Evolutionary conservation across 352 stramenopile genomes (phyloP), one percentile per base, ranked within the genome.

Genomic region (Phytopythium cucurbitacearum): DNA sequence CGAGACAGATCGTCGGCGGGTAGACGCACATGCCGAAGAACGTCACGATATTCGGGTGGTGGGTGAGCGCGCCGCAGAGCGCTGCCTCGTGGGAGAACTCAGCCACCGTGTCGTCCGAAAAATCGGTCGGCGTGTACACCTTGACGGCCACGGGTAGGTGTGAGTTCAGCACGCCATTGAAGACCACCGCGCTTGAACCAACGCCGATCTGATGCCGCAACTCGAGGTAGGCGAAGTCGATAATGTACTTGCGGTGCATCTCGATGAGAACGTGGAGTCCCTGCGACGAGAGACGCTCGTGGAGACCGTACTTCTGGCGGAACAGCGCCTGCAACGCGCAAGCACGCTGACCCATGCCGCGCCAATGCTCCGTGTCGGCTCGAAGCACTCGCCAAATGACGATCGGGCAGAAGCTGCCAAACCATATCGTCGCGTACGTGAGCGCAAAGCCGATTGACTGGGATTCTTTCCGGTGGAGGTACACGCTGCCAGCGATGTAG

Each of bases 191-290:
- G 16, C 59, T 78, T 9, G 56, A 52, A 0, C 79, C 79, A 9
- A 51, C 53, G 5, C 74, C 76, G 21, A 94, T 87, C 46, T 74
- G 62, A 5, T 61, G 59, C 42, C 77, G 53, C n/a, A 91, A 47
- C 34, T 88, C 56, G 5, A 94, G 56, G 50, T 85, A 63, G 1
- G 73, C 73, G 54, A 91, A 94, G 55, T 94, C 80, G 21, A 94
- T 84, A 37, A 89, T 82, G 46, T 79, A 71, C 48, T 85, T 81
- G 33, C 73, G 74, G 43, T 89, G 67, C 71, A 86, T 85, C 51
- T 90, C 71, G 46, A 85, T 80, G 5, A 91, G 60, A 48, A 89
- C 63, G 51, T 87, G 73, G 15, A 91, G 66, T 3, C 85, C 73
- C 32, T 77, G 59, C 0, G 64, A 68, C 28, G 64, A 72, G 33